Evolutionary conservation across 129 eudicot genomes (phyloP), one percentile per base, ranked within the genome.

Genomic region (Tagetes patula): DNA sequence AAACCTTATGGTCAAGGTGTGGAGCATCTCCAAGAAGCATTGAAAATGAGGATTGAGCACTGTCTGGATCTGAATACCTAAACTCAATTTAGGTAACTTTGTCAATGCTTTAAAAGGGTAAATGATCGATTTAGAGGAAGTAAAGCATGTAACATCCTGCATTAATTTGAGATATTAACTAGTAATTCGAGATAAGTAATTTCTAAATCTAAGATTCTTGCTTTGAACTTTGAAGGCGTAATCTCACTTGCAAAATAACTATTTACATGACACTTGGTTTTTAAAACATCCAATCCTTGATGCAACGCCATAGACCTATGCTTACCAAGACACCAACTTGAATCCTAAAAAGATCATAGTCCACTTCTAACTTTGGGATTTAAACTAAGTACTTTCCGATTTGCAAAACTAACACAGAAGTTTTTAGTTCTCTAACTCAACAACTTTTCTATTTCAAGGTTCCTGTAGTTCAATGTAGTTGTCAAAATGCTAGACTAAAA

Each of bases 21-120:
- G 97, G 96, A n/a, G 99, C 99, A 83, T 95, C 86, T 80, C 99
- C 99, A 54, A 95, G 97, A 80, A 95, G 99, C 81, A 95, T 90
- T 38, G 99, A 95, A 71, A 95, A 95, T 61, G 99, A 95, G 30
- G 99, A 95, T 68, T 82, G 85, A 69, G 88, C 99, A 85, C 99
- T 95, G 80, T 95, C 80, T 6, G 99, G 99, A 79, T 95, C 97
- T 81, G 96, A 80, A 80, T 79, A 85, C 89, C 99, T 95, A 73
- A 65, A 71, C 12, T 75, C 74, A 63, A 36, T 20, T 72, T 50
- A 80, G 47, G 72, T 43, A 27, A 46, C 30, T 64, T 62, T 69
- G 32, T 53, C 10, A 65, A 41, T 62, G 45, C 52, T 60, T 68
- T 20, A 48, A 10, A 79, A 48, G 40, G 13, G 68, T 48, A 59